phyloP scores from a whole-genome alignment of 805 yeast species.

The Wickerhamiella spandovensis region DNA sequence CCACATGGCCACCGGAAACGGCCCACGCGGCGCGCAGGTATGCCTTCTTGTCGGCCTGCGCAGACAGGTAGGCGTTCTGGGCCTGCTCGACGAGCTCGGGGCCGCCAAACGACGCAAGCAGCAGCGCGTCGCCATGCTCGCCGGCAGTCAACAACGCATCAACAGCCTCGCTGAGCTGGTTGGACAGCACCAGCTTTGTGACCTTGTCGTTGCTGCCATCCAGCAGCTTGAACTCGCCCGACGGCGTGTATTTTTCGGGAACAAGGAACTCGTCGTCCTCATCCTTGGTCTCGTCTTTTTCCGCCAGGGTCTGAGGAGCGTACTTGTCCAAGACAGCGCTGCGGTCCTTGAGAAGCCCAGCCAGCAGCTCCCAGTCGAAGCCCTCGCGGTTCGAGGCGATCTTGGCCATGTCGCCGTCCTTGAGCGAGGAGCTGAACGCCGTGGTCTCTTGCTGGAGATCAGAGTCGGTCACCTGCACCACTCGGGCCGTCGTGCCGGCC shows the following conservation, averaged over 20 bases:
- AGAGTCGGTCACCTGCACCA: slow-evolving; percentile 27
- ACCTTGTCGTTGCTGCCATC: slow-evolving; percentile 24
- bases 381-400: slow-evolving; percentile 11
- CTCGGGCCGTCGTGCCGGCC: slow-evolving; percentile 27
- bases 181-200: slow-evolving; percentile 40
- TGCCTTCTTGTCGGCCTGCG: slow-evolving; percentile 37
- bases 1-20: slow-evolving; percentile 37
- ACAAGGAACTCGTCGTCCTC: slow-evolving; percentile 22
- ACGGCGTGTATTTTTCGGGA: slow-evolving; percentile 20
- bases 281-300: slow-evolving; percentile 28
- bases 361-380: slow-evolving; percentile 26
- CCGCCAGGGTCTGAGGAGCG: slow-evolving; percentile 12
- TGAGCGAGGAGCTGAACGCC: slow-evolving; percentile 43
- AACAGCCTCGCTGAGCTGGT: slow-evolving; percentile 56
- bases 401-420: slow-evolving; percentile 18
- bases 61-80: slow-evolving; percentile 53
- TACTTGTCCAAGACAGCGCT: slow-evolving; percentile 21
- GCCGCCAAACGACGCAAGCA: slow-evolving; percentile 50
- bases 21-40: slow-evolving; percentile 66
- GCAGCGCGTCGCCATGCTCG: slow-evolving; percentile 62
- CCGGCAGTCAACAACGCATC: slow-evolving; percentile 49
- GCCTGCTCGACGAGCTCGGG: slow-evolving; percentile 49
- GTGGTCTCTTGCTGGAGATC: slow-evolving; percentile 17
- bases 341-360: slow-evolving; percentile 13
- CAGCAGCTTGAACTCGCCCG: slow-evolving; percentile 23